These are phyloP conservation scores for Kingdonia uniflora DNA, from an alignment of 164 flowering plant genomes.

Conservation along the genomic window DNA sequence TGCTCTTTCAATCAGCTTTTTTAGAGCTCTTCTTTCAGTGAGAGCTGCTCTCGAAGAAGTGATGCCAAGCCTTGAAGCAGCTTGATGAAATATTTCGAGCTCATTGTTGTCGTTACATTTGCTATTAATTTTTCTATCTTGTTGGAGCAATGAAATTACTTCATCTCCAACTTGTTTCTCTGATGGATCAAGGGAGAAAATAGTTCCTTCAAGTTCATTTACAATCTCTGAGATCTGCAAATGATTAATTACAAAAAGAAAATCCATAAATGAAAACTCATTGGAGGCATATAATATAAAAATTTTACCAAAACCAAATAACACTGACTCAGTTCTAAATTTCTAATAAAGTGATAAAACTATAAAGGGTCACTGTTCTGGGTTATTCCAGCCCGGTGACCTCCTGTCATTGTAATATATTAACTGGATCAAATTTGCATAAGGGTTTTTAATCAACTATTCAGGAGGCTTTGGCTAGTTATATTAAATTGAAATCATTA, in stretches of 20 bases:
- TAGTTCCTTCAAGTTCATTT: conserved; percentile 51
- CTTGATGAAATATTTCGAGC: conserved; percentile 87
- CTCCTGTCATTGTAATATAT: background rate
- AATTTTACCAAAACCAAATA: too few species aligned
- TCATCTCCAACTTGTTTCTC: conserved; percentile 98
- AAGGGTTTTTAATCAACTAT: background rate
- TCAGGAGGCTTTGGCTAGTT: too few species aligned
- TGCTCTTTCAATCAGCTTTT: conserved; percentile 77
- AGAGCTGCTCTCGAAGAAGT: conserved; percentile 93
- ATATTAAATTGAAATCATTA: too few species aligned
- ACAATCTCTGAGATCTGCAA: conserved; percentile 73
- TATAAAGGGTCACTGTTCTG: too few species aligned
- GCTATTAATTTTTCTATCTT: conserved; percentile 57
- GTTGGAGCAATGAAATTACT: conserved; percentile 78
- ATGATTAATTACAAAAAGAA: background rate
- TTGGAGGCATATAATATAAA: too few species aligned
- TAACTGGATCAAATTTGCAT: background rate
- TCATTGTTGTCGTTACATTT: conserved; percentile 49
- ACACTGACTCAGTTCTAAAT: too few species aligned
- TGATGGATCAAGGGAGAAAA: conserved; percentile 54
- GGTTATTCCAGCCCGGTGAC: too few species aligned
- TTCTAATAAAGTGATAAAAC: too few species aligned
- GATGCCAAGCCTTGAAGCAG: conserved; percentile 79
- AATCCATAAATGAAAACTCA: too few species aligned
- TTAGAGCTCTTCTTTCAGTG: conserved; percentile 87